These are phyloP conservation scores for Parafenestella ontariensis DNA, from an alignment of 2,329 filamentous ascomycete species.

Conservation along the genomic window DNA sequence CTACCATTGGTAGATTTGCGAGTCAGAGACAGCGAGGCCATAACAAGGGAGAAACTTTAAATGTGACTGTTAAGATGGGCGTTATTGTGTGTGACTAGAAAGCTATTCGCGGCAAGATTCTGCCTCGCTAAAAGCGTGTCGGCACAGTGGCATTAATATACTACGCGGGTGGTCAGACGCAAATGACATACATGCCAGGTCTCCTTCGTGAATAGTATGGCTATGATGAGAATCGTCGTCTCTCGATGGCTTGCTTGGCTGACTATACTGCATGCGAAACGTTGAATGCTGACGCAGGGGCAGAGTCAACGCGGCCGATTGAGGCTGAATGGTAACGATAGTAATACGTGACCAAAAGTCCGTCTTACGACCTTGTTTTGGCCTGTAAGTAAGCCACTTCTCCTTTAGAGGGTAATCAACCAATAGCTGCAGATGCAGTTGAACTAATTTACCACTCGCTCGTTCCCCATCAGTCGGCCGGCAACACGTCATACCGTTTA, in stretches of 20 bases:
- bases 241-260: neutral
- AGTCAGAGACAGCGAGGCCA: neutral
- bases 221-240: neutral
- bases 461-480: neutral
- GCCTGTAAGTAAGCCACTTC: neutral
- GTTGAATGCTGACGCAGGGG: constrained; percentile 9
- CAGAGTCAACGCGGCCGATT: neutral
- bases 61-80: neutral
- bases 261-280: neutral
- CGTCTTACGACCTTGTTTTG: neutral
- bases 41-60: neutral
- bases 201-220: neutral
- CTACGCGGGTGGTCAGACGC: neutral
- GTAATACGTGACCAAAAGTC: neutral
- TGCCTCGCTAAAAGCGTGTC: constrained; percentile 1
- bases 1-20: neutral
- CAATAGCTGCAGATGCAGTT: neutral
- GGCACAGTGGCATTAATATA: neutral
- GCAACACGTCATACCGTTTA: constrained; percentile 7
- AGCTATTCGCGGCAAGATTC: neutral
- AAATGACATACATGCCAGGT: neutral
- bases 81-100: neutral
- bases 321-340: neutral
- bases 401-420: neutral
- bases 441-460: constrained; percentile 2